These are phyloP conservation scores for Pythium dissimile DNA, from an alignment of 352 stramenopile genomes.

Conservation along the genomic window DNA sequence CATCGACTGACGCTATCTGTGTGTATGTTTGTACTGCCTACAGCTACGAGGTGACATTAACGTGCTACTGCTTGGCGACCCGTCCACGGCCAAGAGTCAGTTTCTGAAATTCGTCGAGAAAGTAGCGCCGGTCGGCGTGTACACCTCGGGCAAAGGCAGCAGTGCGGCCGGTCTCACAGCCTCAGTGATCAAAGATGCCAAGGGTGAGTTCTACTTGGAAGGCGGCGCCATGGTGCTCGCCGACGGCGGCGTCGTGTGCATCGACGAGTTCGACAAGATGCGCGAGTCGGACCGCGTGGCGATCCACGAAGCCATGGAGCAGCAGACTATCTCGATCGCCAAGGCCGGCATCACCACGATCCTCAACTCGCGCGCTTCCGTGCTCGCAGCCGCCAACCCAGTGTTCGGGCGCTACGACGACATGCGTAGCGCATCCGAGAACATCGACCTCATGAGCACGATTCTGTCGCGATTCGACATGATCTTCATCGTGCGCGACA, in stretches of 20 bases:
- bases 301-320: constrained; percentile 99
- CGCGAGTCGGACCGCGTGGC: constrained; percentile 92
- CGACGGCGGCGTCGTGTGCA: constrained; percentile 98
- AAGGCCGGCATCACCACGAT: constrained; percentile 99
- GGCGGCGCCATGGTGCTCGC: constrained; percentile 97
- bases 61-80: constrained; percentile 96
- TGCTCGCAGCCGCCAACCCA: constrained; percentile 96
- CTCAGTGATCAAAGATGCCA: constrained; percentile 93
- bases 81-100: constrained; percentile 97
- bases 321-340: constrained; percentile 99
- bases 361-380: constrained; percentile 92
- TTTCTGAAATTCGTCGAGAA: constrained; percentile 98
- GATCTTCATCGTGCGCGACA: constrained; percentile 99
- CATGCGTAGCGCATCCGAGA: constrained; percentile 96
- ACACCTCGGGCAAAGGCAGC: constrained; percentile 98
- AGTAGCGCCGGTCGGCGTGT: constrained; percentile 96
- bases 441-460: constrained; percentile 99
- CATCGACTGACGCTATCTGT: background rate
- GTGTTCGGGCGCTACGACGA: constrained; percentile 99
- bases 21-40: background rate
- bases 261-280: constrained; percentile 98
- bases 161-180: constrained; percentile 97
- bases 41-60: constrained; percentile 97
- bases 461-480: constrained; percentile 99
- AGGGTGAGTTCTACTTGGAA: constrained; percentile 98